Conservation (phyloP, 2,329 filamentous ascomycete species). For the Colletotrichum kahawae region DNA sequence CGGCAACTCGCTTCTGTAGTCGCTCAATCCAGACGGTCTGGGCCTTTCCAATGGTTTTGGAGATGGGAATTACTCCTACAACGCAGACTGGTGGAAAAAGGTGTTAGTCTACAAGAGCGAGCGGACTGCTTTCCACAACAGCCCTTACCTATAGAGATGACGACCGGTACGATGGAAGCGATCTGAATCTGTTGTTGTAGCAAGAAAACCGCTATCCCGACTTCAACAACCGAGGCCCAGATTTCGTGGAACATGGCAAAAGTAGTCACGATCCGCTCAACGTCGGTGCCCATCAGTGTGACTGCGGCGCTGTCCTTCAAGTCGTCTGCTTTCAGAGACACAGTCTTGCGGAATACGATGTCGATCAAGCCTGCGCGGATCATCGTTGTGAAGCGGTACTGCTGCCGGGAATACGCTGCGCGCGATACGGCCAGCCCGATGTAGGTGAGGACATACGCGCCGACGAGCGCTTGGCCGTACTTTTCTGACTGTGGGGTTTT, state of each 20-base stretch:
- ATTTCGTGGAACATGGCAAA: slow-evolving; percentile 25
- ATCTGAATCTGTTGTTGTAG: slow-evolving; percentile 37
- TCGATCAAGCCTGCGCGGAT: slow-evolving; percentile 29
- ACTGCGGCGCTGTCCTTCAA: slow-evolving; percentile 33
- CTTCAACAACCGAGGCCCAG: slow-evolving; percentile 26
- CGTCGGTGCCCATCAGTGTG: slow-evolving; percentile 41
- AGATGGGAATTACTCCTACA: slow-evolving; percentile 33
- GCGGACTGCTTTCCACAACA: background rate
- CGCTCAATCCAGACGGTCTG: slow-evolving; percentile 54
- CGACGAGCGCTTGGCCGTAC: slow-evolving; percentile 31
- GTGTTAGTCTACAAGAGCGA: background rate
- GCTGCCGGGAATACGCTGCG: slow-evolving; percentile 34
- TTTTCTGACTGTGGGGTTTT: slow-evolving; percentile 22
- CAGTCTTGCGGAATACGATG: slow-evolving; percentile 33
- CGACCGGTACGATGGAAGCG: slow-evolving; percentile 48
- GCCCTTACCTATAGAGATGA: slow-evolving; percentile 45
- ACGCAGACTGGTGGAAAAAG: slow-evolving; percentile 34
- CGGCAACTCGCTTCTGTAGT: slow-evolving; percentile 51
- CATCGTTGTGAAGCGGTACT: slow-evolving; percentile 32
- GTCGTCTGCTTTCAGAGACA: slow-evolving; percentile 23
- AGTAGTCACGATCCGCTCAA: slow-evolving; percentile 33
- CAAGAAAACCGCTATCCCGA: slow-evolving; percentile 29
- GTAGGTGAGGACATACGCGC: slow-evolving; percentile 33
- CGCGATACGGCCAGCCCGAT: slow-evolving; percentile 35
- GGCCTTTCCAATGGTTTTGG: slow-evolving; percentile 20